phyloP scores from a whole-genome alignment of 805 yeast species.

The Spathaspora girioi region DNA sequence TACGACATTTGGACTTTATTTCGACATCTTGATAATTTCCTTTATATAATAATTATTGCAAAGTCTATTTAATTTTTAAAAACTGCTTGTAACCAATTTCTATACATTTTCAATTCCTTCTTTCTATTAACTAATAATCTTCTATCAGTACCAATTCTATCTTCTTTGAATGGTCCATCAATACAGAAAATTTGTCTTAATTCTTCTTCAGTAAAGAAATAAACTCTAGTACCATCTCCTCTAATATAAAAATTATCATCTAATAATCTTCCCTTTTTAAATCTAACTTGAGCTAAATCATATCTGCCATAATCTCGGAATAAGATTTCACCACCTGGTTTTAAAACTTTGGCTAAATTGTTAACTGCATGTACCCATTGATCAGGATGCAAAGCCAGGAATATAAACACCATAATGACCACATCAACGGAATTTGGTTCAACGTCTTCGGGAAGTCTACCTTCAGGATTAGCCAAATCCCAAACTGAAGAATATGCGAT shows the following conservation, averaged over 20 bases:
- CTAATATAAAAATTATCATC: conserved; percentile 94
- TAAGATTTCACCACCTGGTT: conserved; percentile 88
- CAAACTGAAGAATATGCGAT: conserved; percentile 83
- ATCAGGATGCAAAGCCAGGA: conserved; percentile 84
- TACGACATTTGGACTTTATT: conserved; percentile 29
- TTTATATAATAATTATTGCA: conserved; percentile 24
- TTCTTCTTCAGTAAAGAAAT: conserved; percentile 95
- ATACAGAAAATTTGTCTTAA: conserved; percentile 61
- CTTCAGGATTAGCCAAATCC: conserved; percentile 83
- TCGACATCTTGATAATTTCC: conserved; percentile 33
- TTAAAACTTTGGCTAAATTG: conserved; percentile 68
- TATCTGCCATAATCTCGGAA: conserved; percentile 95
- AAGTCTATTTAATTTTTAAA: conserved; percentile 39
- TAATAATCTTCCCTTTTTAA: conserved; percentile 79
- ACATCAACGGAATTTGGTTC: conserved; percentile 82
- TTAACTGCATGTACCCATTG: conserved; percentile 84
- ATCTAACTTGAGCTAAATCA: conserved; percentile 91
- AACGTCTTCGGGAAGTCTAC: conserved; percentile 77
- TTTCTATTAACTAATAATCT: conserved; percentile 88
- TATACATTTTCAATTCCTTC: conserved; percentile 88
- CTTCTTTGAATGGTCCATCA: conserved; percentile 54
- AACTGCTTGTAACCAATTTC: conserved; percentile 95
- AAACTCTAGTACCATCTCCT: conserved; percentile 97
- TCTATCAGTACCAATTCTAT: conserved; percentile 83
- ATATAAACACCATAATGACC: conserved; percentile 92